Conservation (phyloP, 2,329 filamentous ascomycete genomes). For the Sarocladiaceae sp. region DNA sequence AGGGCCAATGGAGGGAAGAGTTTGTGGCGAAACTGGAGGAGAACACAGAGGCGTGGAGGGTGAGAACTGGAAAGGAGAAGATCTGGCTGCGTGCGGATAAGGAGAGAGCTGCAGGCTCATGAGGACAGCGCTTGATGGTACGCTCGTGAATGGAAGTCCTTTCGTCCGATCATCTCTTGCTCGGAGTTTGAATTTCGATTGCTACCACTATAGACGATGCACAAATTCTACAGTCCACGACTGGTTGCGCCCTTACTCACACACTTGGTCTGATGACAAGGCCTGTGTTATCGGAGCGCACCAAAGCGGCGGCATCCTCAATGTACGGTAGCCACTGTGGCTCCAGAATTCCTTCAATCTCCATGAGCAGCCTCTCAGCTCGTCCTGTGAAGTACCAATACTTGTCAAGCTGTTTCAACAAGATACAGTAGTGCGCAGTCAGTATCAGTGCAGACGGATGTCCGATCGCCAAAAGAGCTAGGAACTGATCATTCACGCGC, state of each 20-base stretch:
- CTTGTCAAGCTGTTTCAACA: slow-evolving; percentile 10
- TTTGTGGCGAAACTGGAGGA: neutral
- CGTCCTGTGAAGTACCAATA: slow-evolving; percentile 8
- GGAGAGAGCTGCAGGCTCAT: neutral
- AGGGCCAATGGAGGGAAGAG: neutral
- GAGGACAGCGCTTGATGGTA: neutral
- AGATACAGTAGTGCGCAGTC: slow-evolving; percentile 12
- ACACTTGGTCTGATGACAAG: too few species aligned
- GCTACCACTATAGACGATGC: too few species aligned
- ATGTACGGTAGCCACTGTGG: neutral
- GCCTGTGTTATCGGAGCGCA: neutral
- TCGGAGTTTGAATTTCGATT: too few species aligned
- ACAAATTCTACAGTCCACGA: too few species aligned
- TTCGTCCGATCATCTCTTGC: too few species aligned
- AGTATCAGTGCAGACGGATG: slow-evolving; percentile 11
- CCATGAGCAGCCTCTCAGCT: neutral
- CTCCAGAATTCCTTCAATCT: neutral
- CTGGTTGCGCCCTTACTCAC: too few species aligned
- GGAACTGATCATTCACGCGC: slow-evolving; percentile 5
- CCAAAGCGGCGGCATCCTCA: neutral
- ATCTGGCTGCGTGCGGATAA: neutral
- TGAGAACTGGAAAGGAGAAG: neutral
- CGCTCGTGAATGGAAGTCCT: neutral
- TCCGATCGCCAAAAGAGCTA: slow-evolving; percentile 4
- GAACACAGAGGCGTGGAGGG: slow-evolving; percentile 7